Percentiles rank a stretch among this genome's conserved stretches.
phyloP scores from a whole-genome alignment of 2,329 filamentous ascomycete species.

The Alternaria dauci region DNA sequence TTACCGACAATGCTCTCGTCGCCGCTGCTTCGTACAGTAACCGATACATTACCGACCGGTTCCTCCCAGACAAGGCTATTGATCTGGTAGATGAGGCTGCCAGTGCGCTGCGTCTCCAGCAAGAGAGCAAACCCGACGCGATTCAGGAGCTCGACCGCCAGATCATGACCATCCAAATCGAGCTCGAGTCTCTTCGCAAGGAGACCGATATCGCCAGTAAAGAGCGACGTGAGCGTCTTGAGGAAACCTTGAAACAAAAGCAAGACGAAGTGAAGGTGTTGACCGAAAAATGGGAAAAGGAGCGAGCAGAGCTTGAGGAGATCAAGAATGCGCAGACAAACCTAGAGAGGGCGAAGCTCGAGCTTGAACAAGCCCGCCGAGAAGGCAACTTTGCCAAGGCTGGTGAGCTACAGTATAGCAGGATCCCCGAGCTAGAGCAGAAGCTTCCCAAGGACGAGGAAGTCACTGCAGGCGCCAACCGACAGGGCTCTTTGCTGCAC shows the following conservation, averaged over 20 bases:
- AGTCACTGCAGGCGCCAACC: conserved; percentile 30
- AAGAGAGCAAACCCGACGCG: conserved; percentile 95
- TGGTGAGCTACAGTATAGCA: conserved; percentile 88
- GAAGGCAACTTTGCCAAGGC: conserved; percentile 88
- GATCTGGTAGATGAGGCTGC: conserved; percentile 96
- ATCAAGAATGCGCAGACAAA: conserved; percentile 89
- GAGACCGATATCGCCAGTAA: conserved; percentile 90
- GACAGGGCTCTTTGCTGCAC: conserved; percentile 74
- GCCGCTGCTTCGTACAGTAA: conserved; percentile 93
- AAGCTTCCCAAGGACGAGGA: conserved; percentile 79
- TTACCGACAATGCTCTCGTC: conserved; percentile 90
- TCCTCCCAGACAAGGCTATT: conserved; percentile 96
- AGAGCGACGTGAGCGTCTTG: conserved; percentile 86
- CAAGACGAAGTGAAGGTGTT: conserved; percentile 79
- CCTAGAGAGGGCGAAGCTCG: conserved; percentile 84
- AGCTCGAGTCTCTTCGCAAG: conserved; percentile 91
- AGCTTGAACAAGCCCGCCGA: conserved; percentile 86
- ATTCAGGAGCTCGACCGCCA: conserved; percentile 92
- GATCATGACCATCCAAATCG: conserved; percentile 97
- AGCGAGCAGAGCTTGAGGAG: conserved; percentile 82
- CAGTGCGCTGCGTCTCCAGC: conserved; percentile 86
- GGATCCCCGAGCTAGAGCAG: conserved; percentile 81
- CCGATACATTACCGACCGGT: conserved; percentile 95
- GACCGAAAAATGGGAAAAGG: conserved; percentile 88
- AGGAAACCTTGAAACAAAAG: conserved; percentile 76